Evolutionary conservation across 768 basidiomycete species (phyloP).

Genomic region (Tricholoma terreum): DNA sequence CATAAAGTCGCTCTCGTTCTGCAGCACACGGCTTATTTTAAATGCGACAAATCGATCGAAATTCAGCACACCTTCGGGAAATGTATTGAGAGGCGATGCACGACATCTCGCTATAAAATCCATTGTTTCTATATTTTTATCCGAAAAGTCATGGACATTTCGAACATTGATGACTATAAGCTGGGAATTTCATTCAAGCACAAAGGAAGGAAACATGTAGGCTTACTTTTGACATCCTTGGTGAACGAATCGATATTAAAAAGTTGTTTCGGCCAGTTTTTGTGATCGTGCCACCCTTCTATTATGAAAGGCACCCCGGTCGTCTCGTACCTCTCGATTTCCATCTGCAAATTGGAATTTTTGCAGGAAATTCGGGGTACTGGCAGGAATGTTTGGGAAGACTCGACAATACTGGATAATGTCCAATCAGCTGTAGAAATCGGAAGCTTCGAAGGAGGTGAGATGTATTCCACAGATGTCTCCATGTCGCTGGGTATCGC

Average conservation of each 20-base stretch:
- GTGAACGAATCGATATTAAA: constrained; percentile 59
- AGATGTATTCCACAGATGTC: background rate
- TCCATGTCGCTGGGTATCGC: constrained; percentile 7
- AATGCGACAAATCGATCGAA: background rate
- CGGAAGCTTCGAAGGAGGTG: background rate
- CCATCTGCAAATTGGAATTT: constrained; percentile 24
- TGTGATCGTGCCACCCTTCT: constrained; percentile 52
- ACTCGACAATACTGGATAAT: constrained; percentile 26
- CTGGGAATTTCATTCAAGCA: background rate
- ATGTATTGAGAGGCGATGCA: constrained; percentile 29
- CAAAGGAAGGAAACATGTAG: constrained; percentile 16
- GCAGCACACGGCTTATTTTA: constrained; percentile 2
- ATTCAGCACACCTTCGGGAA: constrained; percentile 34
- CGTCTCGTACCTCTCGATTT: constrained; percentile 45
- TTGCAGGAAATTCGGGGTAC: constrained; percentile 38
- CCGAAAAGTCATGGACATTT: constrained; percentile 58
- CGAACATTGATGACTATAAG: constrained; percentile 56
- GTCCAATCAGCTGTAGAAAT: constrained; percentile 44
- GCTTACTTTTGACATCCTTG: constrained; percentile 24
- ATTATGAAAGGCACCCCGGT: constrained; percentile 63
- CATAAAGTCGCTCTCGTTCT: constrained; percentile 68
- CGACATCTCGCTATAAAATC: constrained; percentile 53
- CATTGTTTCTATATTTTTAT: constrained; percentile 46
- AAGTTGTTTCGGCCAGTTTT: constrained; percentile 50
- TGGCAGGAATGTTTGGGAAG: constrained; percentile 19